These are phyloP conservation scores for Furcasterigmium sp. DNA, from an alignment of 2,329 filamentous ascomycete genomes.

Conservation along the genomic window DNA sequence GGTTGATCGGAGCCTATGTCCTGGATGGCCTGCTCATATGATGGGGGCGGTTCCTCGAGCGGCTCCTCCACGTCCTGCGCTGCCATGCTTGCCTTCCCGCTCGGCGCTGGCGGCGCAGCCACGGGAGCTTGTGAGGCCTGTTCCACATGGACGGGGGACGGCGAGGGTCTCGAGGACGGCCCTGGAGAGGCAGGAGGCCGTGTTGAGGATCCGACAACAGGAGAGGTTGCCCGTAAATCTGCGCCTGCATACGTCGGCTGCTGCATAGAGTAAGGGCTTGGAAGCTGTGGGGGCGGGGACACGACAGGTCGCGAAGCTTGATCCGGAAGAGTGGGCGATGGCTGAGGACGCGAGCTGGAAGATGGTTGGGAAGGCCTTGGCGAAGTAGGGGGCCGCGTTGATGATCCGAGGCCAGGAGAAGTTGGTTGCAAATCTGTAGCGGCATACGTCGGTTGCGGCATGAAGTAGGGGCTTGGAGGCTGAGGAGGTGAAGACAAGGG, in stretches of 20 bases:
- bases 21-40: conserved; percentile 6
- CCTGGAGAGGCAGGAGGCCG: background rate
- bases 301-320: no score
- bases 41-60: conserved; percentile 3
- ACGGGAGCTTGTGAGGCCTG: background rate
- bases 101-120: background rate
- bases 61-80: no score
- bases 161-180: background rate
- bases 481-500: conserved; percentile 4
- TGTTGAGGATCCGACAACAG: background rate
- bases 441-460: conserved; percentile 8
- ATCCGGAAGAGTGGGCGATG: no score
- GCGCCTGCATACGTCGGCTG: background rate
- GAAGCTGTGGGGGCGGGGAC: background rate
- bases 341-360: background rate
- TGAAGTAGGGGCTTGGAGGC: conserved; percentile 7
- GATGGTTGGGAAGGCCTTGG: background rate
- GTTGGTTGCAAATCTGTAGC: background rate
- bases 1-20: background rate
- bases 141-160: background rate
- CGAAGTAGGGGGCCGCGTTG: conserved; percentile 1
- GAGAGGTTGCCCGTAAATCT: no score
- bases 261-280: background rate
- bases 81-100: background rate
- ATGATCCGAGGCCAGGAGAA: background rate